These are phyloP conservation scores for Podosphaera fusca DNA, from an alignment of 2,329 filamentous ascomycete genomes.

Conservation along the genomic window DNA sequence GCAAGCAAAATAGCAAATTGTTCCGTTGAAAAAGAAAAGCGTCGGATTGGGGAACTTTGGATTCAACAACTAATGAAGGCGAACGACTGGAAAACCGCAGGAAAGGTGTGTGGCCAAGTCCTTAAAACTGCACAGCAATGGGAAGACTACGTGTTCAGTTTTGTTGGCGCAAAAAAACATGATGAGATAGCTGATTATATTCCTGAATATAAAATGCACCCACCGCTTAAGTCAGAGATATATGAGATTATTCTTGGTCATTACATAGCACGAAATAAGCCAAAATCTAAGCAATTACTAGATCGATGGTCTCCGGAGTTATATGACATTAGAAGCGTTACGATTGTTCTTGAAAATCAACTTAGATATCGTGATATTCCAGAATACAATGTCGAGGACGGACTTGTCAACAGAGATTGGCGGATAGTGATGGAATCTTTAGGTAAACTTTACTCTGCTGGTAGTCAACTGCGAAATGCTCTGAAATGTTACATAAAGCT, in stretches of 20 bases:
- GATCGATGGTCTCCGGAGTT: conserved; percentile 68
- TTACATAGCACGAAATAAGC: conserved; percentile 60
- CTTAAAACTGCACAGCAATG: conserved; percentile 58
- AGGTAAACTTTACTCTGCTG: conserved; percentile 63
- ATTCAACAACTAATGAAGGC: conserved; percentile 60
- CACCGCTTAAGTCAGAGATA: conserved; percentile 55
- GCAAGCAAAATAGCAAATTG: conserved; percentile 35
- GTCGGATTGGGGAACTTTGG: conserved; percentile 81
- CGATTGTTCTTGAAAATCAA: conserved; percentile 59
- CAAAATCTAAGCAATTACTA: conserved; percentile 53
- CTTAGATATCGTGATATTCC: conserved; percentile 52
- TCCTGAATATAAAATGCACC: conserved; percentile 52
- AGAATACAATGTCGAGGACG: conserved; percentile 54
- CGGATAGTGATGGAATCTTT: conserved; percentile 68
- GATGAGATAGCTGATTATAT: conserved; percentile 77
- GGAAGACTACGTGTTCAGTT: conserved; percentile 92
- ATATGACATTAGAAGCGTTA: conserved; percentile 57
- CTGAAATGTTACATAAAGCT: conserved; percentile 72
- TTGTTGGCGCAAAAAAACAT: conserved; percentile 65
- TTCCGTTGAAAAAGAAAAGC: conserved; percentile 64
- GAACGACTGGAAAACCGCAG: conserved; percentile 55
- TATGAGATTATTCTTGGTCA: conserved; percentile 80
- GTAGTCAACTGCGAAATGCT: conserved; percentile 61
- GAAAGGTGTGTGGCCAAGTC: conserved; percentile 61
- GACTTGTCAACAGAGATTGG: conserved; percentile 60